These are phyloP conservation scores for Botrytis hyacinthi DNA, from an alignment of 2,329 filamentous ascomycete genomes.

Conservation along the genomic window DNA sequence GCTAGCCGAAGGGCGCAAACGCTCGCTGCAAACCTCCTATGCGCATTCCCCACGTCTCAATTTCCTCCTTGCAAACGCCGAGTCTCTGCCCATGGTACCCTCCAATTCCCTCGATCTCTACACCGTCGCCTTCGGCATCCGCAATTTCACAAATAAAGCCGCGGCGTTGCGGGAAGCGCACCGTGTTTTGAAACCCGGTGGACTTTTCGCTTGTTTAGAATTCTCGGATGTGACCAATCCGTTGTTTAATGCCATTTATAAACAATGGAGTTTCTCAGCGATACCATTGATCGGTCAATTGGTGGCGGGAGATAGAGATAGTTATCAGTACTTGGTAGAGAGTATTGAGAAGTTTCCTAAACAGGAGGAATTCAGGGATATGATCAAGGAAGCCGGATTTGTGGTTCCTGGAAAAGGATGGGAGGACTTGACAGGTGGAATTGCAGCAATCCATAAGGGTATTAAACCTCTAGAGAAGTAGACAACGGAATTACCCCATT, in stretches of 20 bases:
- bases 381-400: constrained; percentile 85
- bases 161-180: constrained; percentile 78
- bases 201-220: constrained; percentile 94
- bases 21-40: constrained; percentile 58
- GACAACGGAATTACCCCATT: no score
- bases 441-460: constrained; percentile 95
- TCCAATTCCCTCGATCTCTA: constrained; percentile 83
- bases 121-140: constrained; percentile 95
- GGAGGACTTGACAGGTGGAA: constrained; percentile 87
- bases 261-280: constrained; percentile 91
- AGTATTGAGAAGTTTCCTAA: constrained; percentile 92
- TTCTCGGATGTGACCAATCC: constrained; percentile 78
- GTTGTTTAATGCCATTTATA: constrained; percentile 82
- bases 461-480: constrained; percentile 64
- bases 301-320: constrained; percentile 89
- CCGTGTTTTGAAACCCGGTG: constrained; percentile 88
- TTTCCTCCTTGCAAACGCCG: constrained; percentile 90
- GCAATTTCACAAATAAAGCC: constrained; percentile 93
- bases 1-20: constrained; percentile 82
- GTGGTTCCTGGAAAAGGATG: constrained; percentile 77
- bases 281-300: constrained; percentile 95
- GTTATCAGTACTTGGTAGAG: constrained; percentile 98
- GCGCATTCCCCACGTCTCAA: constrained; percentile 57
- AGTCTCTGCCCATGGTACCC: constrained; percentile 66
- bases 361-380: constrained; percentile 77